phyloP scores from a whole-genome alignment of 306 rosid species.

The Corylus avellana region DNA sequence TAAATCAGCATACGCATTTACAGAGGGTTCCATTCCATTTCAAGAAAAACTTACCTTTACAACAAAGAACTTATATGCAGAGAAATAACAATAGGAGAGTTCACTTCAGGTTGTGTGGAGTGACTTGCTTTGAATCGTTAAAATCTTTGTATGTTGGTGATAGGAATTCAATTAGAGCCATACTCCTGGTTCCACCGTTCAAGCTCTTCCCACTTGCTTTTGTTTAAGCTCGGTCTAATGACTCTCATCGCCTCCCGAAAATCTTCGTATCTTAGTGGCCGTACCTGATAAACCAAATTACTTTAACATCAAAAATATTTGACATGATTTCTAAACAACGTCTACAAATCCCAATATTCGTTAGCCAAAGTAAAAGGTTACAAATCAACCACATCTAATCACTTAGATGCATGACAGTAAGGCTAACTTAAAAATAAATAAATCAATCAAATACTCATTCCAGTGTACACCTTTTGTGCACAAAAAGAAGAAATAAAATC shows the following conservation, averaged over 20 bases:
- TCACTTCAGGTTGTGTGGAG: not conserved
- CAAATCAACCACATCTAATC: too few relatives aligned
- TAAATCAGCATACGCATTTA: not conserved
- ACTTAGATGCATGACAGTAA: too few relatives aligned
- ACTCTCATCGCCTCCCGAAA: constrained; percentile 77
- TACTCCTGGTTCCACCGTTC: constrained; percentile 84
- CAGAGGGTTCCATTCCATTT: not conserved
- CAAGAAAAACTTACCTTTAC: not conserved
- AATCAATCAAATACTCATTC: too few relatives aligned
- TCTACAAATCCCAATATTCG: too few relatives aligned
- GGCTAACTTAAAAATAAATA: too few relatives aligned
- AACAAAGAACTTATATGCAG: not conserved
- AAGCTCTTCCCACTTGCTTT: constrained; percentile 93
- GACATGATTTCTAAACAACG: not conserved
- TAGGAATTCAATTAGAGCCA: constrained; percentile 70
- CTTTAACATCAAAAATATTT: not conserved
- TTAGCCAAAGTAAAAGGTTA: too few relatives aligned
- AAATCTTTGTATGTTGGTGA: constrained; percentile 15
- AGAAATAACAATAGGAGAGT: not conserved
- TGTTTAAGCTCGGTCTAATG: constrained; percentile 89
- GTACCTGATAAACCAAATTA: constrained; percentile 49
- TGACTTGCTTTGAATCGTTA: constrained; percentile 4
- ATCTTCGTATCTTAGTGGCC: constrained; percentile 74
- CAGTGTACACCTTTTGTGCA: too few relatives aligned
- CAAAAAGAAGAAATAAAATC: not conserved